Evolutionary conservation across 2,329 filamentous ascomycete species (phyloP).

Genomic region (Talaromyces piceae): DNA sequence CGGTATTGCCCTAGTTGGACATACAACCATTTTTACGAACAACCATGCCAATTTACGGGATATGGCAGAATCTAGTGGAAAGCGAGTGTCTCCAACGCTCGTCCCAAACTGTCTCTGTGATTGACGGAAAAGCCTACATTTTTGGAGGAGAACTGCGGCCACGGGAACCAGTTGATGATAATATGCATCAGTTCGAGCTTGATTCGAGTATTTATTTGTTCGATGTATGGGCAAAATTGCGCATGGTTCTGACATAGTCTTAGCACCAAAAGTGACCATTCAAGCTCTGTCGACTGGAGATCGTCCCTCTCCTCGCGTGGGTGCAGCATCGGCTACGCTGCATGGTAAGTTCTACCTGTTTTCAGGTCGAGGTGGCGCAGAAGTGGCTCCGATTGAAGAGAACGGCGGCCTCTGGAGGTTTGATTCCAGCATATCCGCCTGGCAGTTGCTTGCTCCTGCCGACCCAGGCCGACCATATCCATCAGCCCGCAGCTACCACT

Average conservation of each 20-base stretch:
- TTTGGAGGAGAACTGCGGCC: slow-evolving; percentile 69
- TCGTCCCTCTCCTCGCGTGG: slow-evolving; percentile 61
- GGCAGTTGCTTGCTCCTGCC: slow-evolving; percentile 57
- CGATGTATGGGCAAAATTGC: too few relatives aligned
- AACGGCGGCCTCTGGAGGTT: slow-evolving; percentile 69
- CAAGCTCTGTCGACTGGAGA: slow-evolving; percentile 7
- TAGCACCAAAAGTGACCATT: not conserved
- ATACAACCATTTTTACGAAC: not conserved
- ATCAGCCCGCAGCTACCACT: slow-evolving; percentile 63
- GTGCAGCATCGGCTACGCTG: slow-evolving; percentile 63
- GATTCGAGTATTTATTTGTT: not conserved
- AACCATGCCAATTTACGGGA: slow-evolving; percentile 12
- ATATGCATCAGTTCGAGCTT: slow-evolving; percentile 59
- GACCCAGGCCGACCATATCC: slow-evolving; percentile 41
- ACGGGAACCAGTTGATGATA: slow-evolving; percentile 62
- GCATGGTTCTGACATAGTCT: not conserved
- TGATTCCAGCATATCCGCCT: slow-evolving; percentile 55
- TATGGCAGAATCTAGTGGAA: slow-evolving; percentile 8
- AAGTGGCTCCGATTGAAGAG: slow-evolving; percentile 67
- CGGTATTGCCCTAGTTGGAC: not conserved
- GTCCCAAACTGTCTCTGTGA: slow-evolving; percentile 62
- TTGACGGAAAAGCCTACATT: slow-evolving; percentile 55
- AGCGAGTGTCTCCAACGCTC: slow-evolving; percentile 45
- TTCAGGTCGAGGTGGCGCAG: slow-evolving; percentile 64
- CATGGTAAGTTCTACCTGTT: slow-evolving; percentile 69